Evolutionary conservation across 441 rosid genomes (phyloP).

Genomic region (Populus hybrid): DNA sequence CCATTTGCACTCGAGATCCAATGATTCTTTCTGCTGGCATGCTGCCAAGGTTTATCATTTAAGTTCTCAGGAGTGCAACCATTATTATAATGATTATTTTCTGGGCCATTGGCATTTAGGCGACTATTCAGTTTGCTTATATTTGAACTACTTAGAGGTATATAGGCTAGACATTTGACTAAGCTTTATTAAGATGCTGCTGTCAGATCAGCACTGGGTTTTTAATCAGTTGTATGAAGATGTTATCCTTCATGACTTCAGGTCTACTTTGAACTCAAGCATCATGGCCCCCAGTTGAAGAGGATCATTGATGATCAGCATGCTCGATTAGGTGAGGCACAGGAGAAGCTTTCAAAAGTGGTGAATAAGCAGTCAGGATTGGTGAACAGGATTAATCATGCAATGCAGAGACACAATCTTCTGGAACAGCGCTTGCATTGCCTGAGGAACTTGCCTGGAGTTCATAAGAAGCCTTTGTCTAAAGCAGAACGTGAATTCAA

Average conservation of each 20-base stretch:
- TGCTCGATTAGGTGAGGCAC: conserved; percentile 58
- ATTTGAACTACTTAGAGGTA: background rate
- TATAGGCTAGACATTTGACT: background rate
- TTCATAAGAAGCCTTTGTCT: conserved; percentile 77
- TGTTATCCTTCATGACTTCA: conserved; percentile 22
- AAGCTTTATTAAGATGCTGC: background rate
- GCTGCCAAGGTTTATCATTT: background rate
- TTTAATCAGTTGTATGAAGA: conserved; percentile 3
- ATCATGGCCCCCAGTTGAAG: conserved; percentile 85
- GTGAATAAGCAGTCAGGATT: conserved; percentile 64
- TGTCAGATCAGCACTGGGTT: background rate
- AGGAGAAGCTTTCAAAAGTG: conserved; percentile 57
- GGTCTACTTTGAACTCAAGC: conserved; percentile 89
- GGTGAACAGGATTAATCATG: conserved; percentile 54
- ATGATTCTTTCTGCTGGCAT: background rate
- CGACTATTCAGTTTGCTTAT: background rate
- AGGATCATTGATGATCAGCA: conserved; percentile 75
- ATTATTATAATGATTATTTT: background rate
- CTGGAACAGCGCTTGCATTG: conserved; percentile 68
- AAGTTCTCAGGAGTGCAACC: background rate
- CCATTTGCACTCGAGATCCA: background rate
- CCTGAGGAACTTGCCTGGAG: conserved; percentile 72
- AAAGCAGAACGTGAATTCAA: conserved; percentile 84
- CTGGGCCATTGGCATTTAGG: conserved; percentile 1
- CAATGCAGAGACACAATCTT: conserved; percentile 41